Conservation (phyloP, 345 rosid species). For the Eucalyptus tenuipes region DNA sequence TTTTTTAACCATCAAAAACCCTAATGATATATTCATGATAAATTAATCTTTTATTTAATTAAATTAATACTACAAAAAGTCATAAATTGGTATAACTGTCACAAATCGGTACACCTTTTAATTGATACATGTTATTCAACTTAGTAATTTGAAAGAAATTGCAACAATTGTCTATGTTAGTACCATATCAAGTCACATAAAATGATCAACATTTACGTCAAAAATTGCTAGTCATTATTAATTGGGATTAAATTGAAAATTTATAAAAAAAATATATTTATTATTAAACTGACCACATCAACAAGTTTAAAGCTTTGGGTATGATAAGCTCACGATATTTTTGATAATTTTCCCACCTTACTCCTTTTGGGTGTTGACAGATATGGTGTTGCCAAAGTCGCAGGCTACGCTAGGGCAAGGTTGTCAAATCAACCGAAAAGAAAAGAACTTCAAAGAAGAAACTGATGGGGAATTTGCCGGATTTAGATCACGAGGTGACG, state of each 20-base stretch:
- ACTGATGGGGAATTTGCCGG: background rate
- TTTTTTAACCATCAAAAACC: too few relatives aligned
- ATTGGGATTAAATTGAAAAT: background rate
- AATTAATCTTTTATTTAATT: too few relatives aligned
- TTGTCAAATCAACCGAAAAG: background rate
- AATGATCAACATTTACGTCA: rapidly evolving
- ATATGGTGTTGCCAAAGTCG: background rate
- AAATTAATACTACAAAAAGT: too few relatives aligned
- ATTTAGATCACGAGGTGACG: background rate
- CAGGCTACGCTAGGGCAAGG: background rate
- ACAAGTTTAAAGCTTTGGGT: background rate
- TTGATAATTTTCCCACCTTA: background rate
- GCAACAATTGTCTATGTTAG: rapidly evolving
- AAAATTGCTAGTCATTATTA: background rate
- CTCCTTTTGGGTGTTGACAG: background rate
- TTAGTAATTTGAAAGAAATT: background rate
- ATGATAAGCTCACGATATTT: background rate
- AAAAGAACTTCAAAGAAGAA: background rate
- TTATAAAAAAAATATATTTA: background rate
- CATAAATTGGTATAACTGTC: too few relatives aligned
- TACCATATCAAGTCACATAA: rapidly evolving
- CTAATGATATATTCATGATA: too few relatives aligned
- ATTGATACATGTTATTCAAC: too few relatives aligned
- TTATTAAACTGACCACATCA: too few relatives aligned
- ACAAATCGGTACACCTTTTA: rapidly evolving